Evolutionary conservation across 148 eudicot genomes (phyloP), one percentile per base, ranked within the genome.

Genomic region (Nyssa sinensis): DNA sequence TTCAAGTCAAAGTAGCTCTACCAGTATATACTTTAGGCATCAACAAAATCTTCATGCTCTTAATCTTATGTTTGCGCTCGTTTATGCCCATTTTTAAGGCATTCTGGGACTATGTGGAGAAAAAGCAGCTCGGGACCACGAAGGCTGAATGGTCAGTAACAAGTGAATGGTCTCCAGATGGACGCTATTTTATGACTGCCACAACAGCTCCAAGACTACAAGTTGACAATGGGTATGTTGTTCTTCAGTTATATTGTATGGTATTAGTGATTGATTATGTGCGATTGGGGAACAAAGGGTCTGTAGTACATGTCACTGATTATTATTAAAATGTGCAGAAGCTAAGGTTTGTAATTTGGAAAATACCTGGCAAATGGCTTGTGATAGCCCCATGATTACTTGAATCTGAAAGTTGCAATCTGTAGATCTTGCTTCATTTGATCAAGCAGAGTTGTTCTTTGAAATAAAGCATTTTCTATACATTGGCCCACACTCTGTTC

Each of bases 111-210:
- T 91, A 87, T 67, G 33, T 82, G 67, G 98, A 91, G 76, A 95
- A 95, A 80, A 93, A 86, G 86, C 84, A 82, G 84, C 81, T 95
- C 32, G 94, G 94, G 67, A 86, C 85, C 33, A 83, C 98, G 3
- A 93, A 88, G 80, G 92, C 99, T 75, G 99, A 95, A 85, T 91
- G 93, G 86, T 95, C 99, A 24, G 99, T 95, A 68, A 79, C 89
- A 73, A 83, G 89, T 84, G 99, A 95, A 84, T 95, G 99, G 99
- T 90, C 98, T 33, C 97, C 99, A 14, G 88, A 87, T 86, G 99
- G 99, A 53, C 82, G 87, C 51, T 95, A 89, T 79, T 93, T 95
- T 80, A 72, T 95, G 99, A 92, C 96, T 76, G 97, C 99, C 39
- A 86, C 99, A 67, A 95, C 98, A 55, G 98, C 99, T 69, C 99